Evolutionary conservation across 2,329 filamentous ascomycete species (phyloP).

Genomic region (Diaporthe humulicola): DNA sequence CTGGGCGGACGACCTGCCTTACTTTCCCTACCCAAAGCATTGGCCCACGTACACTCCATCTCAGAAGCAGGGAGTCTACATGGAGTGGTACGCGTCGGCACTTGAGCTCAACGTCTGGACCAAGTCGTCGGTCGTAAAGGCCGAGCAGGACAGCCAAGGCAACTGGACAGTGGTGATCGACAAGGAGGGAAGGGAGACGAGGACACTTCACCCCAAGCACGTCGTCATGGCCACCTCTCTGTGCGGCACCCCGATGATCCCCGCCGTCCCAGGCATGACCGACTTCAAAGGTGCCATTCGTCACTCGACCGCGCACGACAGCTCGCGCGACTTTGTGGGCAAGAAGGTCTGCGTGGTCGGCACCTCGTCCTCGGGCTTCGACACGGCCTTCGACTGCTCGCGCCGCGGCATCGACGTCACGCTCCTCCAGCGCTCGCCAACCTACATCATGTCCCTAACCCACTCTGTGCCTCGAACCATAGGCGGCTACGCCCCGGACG

Average conservation of each 20-base stretch:
- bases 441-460: slow-evolving; percentile 66
- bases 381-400: slow-evolving; percentile 75
- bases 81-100: slow-evolving; percentile 71
- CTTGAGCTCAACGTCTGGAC: slow-evolving; percentile 77
- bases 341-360: slow-evolving; percentile 80
- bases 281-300: slow-evolving; percentile 66
- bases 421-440: slow-evolving; percentile 77
- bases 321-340: slow-evolving; percentile 65
- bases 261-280: slow-evolving; percentile 58
- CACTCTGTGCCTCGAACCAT: slow-evolving; percentile 16
- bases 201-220: slow-evolving; percentile 63
- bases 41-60: slow-evolving; percentile 78
- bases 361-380: slow-evolving; percentile 75
- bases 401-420: slow-evolving; percentile 69
- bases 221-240: slow-evolving; percentile 51
- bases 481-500: slow-evolving; percentile 12
- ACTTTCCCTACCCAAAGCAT: slow-evolving; percentile 68
- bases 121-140: slow-evolving; percentile 58
- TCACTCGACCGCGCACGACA: slow-evolving; percentile 80
- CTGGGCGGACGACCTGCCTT: slow-evolving; percentile 71
- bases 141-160: slow-evolving; percentile 55
- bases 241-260: slow-evolving; percentile 70
- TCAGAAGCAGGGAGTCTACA: slow-evolving; percentile 75
- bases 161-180: slow-evolving; percentile 57
- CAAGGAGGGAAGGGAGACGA: slow-evolving; percentile 50